These are phyloP conservation scores for Adenanthera pavonina DNA, from an alignment of 306 rosid genomes.

Conservation along the genomic window DNA sequence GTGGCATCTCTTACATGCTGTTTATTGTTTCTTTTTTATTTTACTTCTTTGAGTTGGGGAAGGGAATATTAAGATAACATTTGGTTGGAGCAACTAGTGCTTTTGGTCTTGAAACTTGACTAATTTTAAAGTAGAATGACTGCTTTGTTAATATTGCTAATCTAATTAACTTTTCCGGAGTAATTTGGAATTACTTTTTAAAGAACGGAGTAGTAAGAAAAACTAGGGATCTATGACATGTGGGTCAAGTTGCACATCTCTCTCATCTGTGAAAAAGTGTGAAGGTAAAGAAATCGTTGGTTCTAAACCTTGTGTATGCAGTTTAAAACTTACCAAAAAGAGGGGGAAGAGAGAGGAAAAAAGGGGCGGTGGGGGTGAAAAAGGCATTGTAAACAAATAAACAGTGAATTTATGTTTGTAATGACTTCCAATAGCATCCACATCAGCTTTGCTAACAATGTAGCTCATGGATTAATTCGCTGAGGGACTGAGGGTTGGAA, in stretches of 20 bases:
- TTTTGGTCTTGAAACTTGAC: neutral
- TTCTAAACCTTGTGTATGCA: conserved; percentile 10
- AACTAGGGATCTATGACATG: conserved; percentile 12
- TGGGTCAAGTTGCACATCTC: neutral
- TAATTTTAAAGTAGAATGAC: neutral
- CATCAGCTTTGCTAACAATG: neutral
- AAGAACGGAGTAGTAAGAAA: neutral
- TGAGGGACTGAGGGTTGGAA: neutral
- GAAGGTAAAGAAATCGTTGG: neutral
- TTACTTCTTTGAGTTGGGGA: neutral
- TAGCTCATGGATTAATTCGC: conserved; percentile 1
- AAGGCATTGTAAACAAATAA: neutral
- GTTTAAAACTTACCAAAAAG: conserved; percentile 5
- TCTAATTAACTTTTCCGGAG: neutral
- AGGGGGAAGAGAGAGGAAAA: neutral
- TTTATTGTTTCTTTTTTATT: neutral
- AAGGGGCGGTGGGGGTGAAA: neutral
- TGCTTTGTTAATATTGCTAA: neutral
- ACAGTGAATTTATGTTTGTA: neutral
- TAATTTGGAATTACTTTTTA: neutral
- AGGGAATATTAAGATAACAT: neutral
- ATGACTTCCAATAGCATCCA: conserved; percentile 1
- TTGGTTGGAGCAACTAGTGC: conserved; percentile 4
- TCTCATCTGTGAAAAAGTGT: neutral
- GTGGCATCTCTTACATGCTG: neutral